Conservation (phyloP, 2,329 filamentous ascomycete species). For the Dactylellina cionopaga region DNA sequence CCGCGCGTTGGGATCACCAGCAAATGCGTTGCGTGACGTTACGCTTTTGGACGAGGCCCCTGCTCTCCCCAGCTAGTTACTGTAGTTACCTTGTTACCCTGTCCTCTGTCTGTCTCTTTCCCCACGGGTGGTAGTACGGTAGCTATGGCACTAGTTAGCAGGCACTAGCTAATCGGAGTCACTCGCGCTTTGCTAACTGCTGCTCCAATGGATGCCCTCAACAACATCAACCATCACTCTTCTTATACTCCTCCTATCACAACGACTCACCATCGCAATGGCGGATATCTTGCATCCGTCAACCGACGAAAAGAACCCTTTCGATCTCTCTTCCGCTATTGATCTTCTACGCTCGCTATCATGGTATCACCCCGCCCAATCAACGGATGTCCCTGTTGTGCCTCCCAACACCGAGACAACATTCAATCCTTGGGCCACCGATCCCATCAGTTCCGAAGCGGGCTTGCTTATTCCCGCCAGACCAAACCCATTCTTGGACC, state of each 20-base stretch:
- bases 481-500: conserved; percentile 29
- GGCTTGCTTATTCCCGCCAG: neutral
- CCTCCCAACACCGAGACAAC: neutral
- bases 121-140: too few relatives aligned
- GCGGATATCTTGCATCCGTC: neutral
- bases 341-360: conserved; percentile 34
- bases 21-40: neutral
- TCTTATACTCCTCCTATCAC: neutral
- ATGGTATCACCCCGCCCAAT: conserved; percentile 10
- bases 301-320: conserved; percentile 30
- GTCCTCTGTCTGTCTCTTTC: too few relatives aligned
- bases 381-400: neutral
- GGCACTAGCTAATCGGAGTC: too few relatives aligned
- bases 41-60: conserved; percentile 12
- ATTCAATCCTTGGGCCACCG: neutral
- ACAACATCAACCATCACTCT: neutral
- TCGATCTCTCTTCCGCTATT: conserved; percentile 44
- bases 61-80: too few relatives aligned
- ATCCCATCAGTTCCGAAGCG: neutral
- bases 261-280: neutral
- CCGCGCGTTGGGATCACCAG: too few relatives aligned
- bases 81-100: too few relatives aligned
- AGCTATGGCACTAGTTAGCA: too few relatives aligned
- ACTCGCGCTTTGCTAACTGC: too few relatives aligned
- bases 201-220: too few relatives aligned